Conservation (phyloP, 1,284 basidiomycete species). For the Coniophora puteana region DNA sequence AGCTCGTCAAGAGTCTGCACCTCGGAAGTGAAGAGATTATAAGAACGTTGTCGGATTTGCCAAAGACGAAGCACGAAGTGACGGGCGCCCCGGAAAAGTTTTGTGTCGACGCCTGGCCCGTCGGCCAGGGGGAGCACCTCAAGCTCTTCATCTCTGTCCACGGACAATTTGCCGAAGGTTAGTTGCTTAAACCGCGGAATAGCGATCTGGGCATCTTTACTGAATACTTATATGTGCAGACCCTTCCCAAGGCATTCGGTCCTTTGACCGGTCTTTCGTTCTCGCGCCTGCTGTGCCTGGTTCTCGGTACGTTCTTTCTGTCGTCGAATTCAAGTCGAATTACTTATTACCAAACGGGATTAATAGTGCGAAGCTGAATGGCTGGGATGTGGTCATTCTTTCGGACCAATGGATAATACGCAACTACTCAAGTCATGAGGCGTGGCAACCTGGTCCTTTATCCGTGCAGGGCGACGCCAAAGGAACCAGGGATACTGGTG, state of each 20-base stretch:
- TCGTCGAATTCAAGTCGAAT: constrained; percentile 1
- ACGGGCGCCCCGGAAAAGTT: constrained; percentile 75
- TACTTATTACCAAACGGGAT: constrained; percentile 3
- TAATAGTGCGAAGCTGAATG: constrained; percentile 68
- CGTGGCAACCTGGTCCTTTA: constrained; percentile 74
- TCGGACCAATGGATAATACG: constrained; percentile 88
- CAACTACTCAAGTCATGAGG: constrained; percentile 77
- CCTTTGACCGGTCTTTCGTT: constrained; percentile 92
- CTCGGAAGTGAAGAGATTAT: constrained; percentile 69
- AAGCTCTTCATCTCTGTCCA: constrained; percentile 83
- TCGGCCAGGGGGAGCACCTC: constrained; percentile 56
- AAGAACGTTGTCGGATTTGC: constrained; percentile 61
- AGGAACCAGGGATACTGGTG: constrained; percentile 25
- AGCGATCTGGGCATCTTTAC: constrained; percentile 3
- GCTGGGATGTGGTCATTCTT: constrained; percentile 89
- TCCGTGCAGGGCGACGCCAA: constrained; percentile 45
- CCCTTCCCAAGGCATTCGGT: constrained; percentile 68
- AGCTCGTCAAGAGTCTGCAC: constrained; percentile 68
- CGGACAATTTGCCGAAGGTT: constrained; percentile 90
- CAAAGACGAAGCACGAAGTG: constrained; percentile 80
- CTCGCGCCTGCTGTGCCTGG: constrained; percentile 78
- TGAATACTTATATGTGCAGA: constrained; percentile 33
- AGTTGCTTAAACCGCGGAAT: too few relatives aligned
- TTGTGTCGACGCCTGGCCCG: constrained; percentile 85
- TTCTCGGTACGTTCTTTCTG: constrained; percentile 60